Base-by-base conservation (phyloP, 495 filamentous ascomycete genomes). In the Recurvomyces mirabilis region DNA sequence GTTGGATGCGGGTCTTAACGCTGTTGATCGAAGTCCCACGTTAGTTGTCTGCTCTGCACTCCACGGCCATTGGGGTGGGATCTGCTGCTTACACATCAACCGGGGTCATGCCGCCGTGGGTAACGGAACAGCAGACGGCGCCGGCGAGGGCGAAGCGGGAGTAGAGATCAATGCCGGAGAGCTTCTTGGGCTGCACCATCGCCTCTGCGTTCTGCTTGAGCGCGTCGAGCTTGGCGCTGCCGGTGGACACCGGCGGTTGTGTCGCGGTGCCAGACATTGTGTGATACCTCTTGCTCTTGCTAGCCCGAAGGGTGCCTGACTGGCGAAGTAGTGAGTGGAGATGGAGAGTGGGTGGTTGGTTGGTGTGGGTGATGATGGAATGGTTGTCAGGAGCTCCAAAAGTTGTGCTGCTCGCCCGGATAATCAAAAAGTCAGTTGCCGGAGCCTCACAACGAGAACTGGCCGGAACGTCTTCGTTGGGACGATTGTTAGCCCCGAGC, bases 31-130 rank as follows among this genome's bases (percentile, higher is more conserved):
- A n/a, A n/a, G n/a, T n/a, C n/a, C n/a, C n/a, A n/a, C n/a, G n/a
- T n/a, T n/a, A n/a, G n/a, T n/a, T n/a, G n/a, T n/a, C n/a, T n/a
- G n/a, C n/a, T n/a, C n/a, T n/a, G n/a, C n/a, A n/a, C n/a, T n/a
- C n/a, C n/a, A n/a, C n/a, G n/a, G n/a, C n/a, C n/a, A n/a, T n/a
- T n/a, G n/a, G n/a, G n/a, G n/a, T n/a, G n/a, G n/a, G n/a, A n/a
- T n/a, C n/a, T n/a, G 26, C 26, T 7, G 80, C 87, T 71, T 86
- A 94, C 87, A 94, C 87, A 80, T 94, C 87, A 60, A 94, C 83
- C 55, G 87, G 87, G 43, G 87, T 94, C 62, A 93, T 74, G 58
- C 74, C 78, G 58, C 87, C 87, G 72, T 94, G 87, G 55, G 87
- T 94, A 68, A 94, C 71, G 58, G 84, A 84, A 66, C 87, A 94